Evolutionary conservation across 495 filamentous ascomycete genomes (phyloP), one percentile per base, ranked within the genome.

Genomic region (Podospora conica): DNA sequence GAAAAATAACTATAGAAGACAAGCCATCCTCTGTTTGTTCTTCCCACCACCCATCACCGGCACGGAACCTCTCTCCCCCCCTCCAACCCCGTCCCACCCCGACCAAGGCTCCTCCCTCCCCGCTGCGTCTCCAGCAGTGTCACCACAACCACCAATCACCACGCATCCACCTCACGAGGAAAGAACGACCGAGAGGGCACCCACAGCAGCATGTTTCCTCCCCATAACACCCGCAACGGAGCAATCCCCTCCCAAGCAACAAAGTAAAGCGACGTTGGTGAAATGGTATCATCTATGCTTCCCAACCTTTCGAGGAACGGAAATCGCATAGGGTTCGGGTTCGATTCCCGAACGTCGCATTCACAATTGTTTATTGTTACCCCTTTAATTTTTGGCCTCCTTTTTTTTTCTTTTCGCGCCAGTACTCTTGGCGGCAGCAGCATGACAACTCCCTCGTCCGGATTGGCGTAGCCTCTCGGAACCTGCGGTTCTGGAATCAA

Each of bases 221-320:
- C 40, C 40, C 25, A 31, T n/a, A 33, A 33, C 11, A 6, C 25
- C 6, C 18, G 40, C 40, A 48, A 48, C 18, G 3, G 15, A 48
- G 40, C 18, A 0, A 0, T 11, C 8, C 18, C 1, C 11, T 48
- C 8, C 8, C 40, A 20, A 33, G 28, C 60, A n/a, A 24, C 48
- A 12, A 54, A 59, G 21, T 11, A 31, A 9, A 31, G 69, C 69
- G 69, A 58, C 69, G 63, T 68, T 70, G 60, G 69, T 70, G 66
- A 68, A 70, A 68, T 70, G 69, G 69, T 68, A 70, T 31, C 66
- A 70, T 70, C 69, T 70, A 57, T 63, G 69, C 63, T 70, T 70
- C 69, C 69, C 69, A 70, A 55, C 23, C 23, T 33, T 15, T 24
- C 40, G n/a, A 48, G 40, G 40, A 27, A 3, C 27, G 61, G 66